A percentile compares a stretch with the other conserved stretches of the same genome.
Conservation (phyloP, 768 basidiomycete genomes). For the Auricularia sp. region DNA sequence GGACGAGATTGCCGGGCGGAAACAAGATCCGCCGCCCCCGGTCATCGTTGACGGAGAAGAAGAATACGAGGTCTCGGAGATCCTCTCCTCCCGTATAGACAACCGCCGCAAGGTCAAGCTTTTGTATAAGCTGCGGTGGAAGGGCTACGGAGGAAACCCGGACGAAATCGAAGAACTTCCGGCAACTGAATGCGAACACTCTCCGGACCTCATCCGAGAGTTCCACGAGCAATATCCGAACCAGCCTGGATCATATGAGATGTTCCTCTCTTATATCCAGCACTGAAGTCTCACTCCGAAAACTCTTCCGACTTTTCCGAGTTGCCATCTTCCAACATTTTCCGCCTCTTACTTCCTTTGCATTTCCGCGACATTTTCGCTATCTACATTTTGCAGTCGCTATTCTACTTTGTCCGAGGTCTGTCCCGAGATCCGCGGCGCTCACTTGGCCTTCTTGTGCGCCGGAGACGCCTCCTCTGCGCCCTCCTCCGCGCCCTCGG, state of each 20-base stretch:
- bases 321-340: too few relatives aligned
- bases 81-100: slow-evolving; percentile 11
- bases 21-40: slow-evolving; percentile 4
- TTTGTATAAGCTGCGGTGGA: neutral
- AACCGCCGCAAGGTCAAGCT: neutral
- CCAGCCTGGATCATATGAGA: neutral
- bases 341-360: too few relatives aligned
- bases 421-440: too few relatives aligned
- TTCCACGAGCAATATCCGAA: neutral
- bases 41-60: slow-evolving; percentile 8
- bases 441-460: too few relatives aligned
- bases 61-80: slow-evolving; percentile 10
- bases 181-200: neutral
- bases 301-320: too few relatives aligned
- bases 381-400: too few relatives aligned
- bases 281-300: too few relatives aligned
- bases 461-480: too few relatives aligned
- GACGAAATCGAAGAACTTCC: neutral
- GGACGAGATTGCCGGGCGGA: neutral
- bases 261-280: too few relatives aligned
- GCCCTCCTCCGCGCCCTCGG: too few relatives aligned
- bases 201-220: neutral
- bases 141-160: neutral
- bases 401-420: too few relatives aligned
- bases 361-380: too few relatives aligned